phyloP scores from a whole-genome alignment of 139 green algal species.

The Chlamydomonas sp. region DNA sequence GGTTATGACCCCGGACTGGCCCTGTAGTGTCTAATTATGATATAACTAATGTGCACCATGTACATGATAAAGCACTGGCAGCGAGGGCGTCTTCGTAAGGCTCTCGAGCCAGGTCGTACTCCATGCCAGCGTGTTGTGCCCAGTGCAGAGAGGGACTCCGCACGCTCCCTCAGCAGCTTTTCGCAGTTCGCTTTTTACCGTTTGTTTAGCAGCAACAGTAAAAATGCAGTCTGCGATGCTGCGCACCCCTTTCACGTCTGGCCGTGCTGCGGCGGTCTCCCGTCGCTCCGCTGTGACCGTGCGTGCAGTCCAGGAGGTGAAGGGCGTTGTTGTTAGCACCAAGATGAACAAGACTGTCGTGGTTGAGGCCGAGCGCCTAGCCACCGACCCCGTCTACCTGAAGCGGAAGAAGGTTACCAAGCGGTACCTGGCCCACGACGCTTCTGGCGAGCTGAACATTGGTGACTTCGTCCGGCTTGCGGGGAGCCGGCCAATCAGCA shows the following conservation, averaged over 20 bases:
- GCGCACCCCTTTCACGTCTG: conserved; percentile 39
- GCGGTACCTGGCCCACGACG: conserved; percentile 57
- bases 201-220: not conserved
- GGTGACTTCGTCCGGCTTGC: conserved; percentile 68
- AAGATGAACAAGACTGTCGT: conserved; percentile 58
- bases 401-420: conserved; percentile 64
- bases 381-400: conserved; percentile 53
- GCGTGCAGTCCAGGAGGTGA: conserved; percentile 61
- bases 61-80: no score
- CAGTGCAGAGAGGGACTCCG: no score
- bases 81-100: no score
- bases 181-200: no score
- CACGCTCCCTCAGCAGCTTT: no score
- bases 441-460: conserved; percentile 29
- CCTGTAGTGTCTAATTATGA: no score
- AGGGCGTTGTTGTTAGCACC: conserved; percentile 59
- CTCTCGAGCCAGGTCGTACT: no score
- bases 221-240: conserved; percentile 54
- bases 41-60: no score
- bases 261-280: conserved; percentile 8
- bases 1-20: no score
- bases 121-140: no score
- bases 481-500: conserved; percentile 63
- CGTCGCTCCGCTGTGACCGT: conserved; percentile 40
- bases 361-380: conserved; percentile 56